Evolutionary conservation across 2,329 filamentous ascomycete genomes (phyloP).

Genomic region (Orbilia ellipsospora): DNA sequence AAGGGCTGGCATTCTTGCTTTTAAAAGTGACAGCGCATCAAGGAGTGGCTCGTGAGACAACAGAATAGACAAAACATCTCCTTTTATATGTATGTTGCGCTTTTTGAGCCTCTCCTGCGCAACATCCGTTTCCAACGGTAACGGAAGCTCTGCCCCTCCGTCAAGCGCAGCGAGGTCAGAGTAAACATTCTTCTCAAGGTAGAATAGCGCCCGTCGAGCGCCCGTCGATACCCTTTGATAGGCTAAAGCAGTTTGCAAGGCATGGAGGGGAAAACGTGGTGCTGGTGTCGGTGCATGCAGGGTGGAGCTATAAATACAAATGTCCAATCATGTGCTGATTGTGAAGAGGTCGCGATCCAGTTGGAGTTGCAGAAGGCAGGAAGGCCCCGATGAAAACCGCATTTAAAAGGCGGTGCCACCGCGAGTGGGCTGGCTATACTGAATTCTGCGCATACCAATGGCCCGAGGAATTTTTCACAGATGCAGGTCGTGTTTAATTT

Average conservation of each 20-base stretch:
- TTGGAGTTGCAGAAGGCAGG: slow-evolving; percentile 36
- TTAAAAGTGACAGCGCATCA: slow-evolving; percentile 51
- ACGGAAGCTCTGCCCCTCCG: slow-evolving; percentile 29
- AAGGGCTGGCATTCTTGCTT: slow-evolving; percentile 6
- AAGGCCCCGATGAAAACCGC: slow-evolving; percentile 32
- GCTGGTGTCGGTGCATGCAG: slow-evolving; percentile 49
- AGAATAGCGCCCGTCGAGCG: slow-evolving; percentile 54
- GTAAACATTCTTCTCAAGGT: slow-evolving; percentile 50
- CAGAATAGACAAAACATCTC: slow-evolving; percentile 2
- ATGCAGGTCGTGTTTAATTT: slow-evolving; percentile 29
- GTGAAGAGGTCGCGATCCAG: slow-evolving; percentile 42
- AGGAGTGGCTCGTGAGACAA: slow-evolving; percentile 33
- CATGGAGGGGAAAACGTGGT: slow-evolving; percentile 50
- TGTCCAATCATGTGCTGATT: slow-evolving; percentile 46
- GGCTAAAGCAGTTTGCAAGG: slow-evolving; percentile 43
- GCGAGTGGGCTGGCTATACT: background rate
- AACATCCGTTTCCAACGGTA: slow-evolving; percentile 30
- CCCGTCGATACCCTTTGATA: slow-evolving; percentile 39
- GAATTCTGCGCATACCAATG: slow-evolving; percentile 32
- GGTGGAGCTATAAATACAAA: slow-evolving; percentile 54
- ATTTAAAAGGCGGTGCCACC: slow-evolving; percentile 23
- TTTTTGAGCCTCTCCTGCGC: slow-evolving; percentile 51
- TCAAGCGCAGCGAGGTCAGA: slow-evolving; percentile 13
- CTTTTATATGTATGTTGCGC: slow-evolving; percentile 19
- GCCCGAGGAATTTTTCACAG: slow-evolving; percentile 25